phyloP scores from a whole-genome alignment of 768 basidiomycete species.

The Filobasidium floriforme region DNA sequence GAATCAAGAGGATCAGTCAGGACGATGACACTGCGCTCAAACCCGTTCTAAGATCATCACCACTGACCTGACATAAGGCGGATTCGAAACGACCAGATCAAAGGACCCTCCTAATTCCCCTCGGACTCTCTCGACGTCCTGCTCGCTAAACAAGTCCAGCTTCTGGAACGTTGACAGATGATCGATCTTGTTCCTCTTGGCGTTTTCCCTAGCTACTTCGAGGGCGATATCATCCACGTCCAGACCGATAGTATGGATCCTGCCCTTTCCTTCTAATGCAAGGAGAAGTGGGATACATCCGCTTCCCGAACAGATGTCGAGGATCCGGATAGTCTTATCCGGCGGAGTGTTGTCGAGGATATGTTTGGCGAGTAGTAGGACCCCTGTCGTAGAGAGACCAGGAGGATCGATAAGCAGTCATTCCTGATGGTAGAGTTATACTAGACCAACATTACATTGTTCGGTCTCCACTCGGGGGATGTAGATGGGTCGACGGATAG shows the following conservation, averaged over 20 bases:
- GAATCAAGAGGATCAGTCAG: too few species aligned
- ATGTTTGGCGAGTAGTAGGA: conserved; percentile 1
- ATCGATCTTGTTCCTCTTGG: conserved; percentile 7
- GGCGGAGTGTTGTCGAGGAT: conserved; percentile 1
- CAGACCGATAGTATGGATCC: conserved; percentile 2
- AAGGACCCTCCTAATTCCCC: neutral
- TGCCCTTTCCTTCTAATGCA: neutral
- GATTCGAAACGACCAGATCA: conserved; percentile 3
- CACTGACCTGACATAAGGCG: conserved; percentile 2
- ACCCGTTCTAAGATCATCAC: neutral
- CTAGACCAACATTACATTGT: too few species aligned
- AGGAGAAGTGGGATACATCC: conserved; percentile 9
- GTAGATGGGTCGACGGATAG: conserved; percentile 9
- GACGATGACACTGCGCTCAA: too few species aligned
- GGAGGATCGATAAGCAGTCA: too few species aligned
- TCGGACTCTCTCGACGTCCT: neutral
- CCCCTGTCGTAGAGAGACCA: too few species aligned
- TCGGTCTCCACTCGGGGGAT: conserved; percentile 8
- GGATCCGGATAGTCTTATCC: conserved; percentile 5
- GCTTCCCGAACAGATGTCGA: conserved; percentile 2
- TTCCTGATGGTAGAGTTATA: too few species aligned
- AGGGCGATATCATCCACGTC: conserved; percentile 5
- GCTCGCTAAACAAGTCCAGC: conserved; percentile 1
- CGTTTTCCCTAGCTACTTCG: conserved; percentile 1
- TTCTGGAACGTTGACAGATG: conserved; percentile 5